Percentiles rank a stretch among this genome's conserved stretches.
Conservation (phyloP, 352 stramenopile genomes). For the Thalassiosira ordinaria region DNA sequence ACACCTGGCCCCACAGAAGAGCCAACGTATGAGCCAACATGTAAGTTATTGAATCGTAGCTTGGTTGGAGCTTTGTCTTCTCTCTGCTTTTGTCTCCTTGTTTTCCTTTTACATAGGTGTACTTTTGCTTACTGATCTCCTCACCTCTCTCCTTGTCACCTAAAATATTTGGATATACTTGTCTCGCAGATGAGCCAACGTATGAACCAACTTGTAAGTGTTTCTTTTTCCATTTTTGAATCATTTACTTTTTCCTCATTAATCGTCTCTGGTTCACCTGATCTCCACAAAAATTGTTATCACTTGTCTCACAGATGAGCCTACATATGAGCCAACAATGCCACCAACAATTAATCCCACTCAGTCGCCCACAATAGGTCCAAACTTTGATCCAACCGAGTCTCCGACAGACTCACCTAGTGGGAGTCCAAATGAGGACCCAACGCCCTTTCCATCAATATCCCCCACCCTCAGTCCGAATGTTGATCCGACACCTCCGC, state of each 20-base stretch:
- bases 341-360: background rate
- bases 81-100: background rate
- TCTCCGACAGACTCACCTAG: background rate
- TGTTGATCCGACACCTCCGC: background rate
- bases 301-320: background rate
- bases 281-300: too few species aligned
- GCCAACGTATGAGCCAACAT: too few species aligned
- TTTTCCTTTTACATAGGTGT: background rate
- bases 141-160: background rate
- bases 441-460: background rate
- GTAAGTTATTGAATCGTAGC: too few species aligned
- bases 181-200: background rate
- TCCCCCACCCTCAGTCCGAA: background rate
- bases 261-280: too few species aligned
- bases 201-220: background rate
- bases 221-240: too few species aligned
- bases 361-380: background rate
- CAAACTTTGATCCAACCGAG: background rate
- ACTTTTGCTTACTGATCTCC: background rate
- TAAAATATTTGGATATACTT: background rate
- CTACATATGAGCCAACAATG: background rate
- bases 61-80: too few species aligned
- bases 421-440: background rate
- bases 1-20: background rate
- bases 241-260: too few species aligned